Evolutionary conservation across 2,329 filamentous ascomycete species (phyloP).

Genomic region (Colletotrichum sublineola): DNA sequence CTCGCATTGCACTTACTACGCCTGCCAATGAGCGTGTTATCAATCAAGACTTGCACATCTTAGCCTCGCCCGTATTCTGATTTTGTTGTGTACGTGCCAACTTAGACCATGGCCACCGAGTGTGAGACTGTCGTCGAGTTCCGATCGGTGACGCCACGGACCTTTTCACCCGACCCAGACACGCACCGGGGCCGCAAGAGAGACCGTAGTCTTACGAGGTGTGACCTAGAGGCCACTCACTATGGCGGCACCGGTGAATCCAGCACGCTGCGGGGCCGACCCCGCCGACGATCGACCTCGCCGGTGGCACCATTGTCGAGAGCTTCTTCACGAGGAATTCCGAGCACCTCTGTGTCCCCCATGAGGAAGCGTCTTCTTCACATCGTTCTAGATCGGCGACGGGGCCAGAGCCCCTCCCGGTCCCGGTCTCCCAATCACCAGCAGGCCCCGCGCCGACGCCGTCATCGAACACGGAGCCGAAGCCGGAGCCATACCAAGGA

Average conservation of each 20-base stretch:
- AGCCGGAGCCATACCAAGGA: slow-evolving; percentile 48
- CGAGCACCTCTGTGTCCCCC: slow-evolving; percentile 53
- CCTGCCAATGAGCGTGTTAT: slow-evolving; percentile 1
- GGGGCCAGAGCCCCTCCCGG: slow-evolving; percentile 60
- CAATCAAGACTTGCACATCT: slow-evolving; percentile 11
- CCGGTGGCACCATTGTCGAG: slow-evolving; percentile 50
- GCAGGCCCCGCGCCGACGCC: slow-evolving; percentile 49
- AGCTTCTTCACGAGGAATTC: slow-evolving; percentile 51
- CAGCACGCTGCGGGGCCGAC: slow-evolving; percentile 58
- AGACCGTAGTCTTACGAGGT: slow-evolving; percentile 54
- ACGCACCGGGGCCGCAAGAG: slow-evolving; percentile 54
- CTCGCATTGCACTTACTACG: background rate
- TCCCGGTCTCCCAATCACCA: slow-evolving; percentile 53
- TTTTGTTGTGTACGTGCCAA: background rate
- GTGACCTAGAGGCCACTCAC: slow-evolving; percentile 50
- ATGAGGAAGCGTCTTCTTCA: slow-evolving; percentile 58
- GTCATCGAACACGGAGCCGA: slow-evolving; percentile 56
- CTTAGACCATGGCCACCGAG: slow-evolving; percentile 23
- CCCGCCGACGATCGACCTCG: slow-evolving; percentile 56
- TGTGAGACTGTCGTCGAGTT: slow-evolving; percentile 26
- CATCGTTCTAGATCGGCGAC: slow-evolving; percentile 56
- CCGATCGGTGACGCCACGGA: slow-evolving; percentile 23
- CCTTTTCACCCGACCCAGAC: slow-evolving; percentile 40
- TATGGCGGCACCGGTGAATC: slow-evolving; percentile 57
- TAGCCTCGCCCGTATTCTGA: background rate